A percentile compares a stretch with the other conserved stretches of the same genome.
These are phyloP conservation scores for Fusarium udum DNA, from an alignment of 2,329 filamentous ascomycete genomes.

Conservation along the genomic window DNA sequence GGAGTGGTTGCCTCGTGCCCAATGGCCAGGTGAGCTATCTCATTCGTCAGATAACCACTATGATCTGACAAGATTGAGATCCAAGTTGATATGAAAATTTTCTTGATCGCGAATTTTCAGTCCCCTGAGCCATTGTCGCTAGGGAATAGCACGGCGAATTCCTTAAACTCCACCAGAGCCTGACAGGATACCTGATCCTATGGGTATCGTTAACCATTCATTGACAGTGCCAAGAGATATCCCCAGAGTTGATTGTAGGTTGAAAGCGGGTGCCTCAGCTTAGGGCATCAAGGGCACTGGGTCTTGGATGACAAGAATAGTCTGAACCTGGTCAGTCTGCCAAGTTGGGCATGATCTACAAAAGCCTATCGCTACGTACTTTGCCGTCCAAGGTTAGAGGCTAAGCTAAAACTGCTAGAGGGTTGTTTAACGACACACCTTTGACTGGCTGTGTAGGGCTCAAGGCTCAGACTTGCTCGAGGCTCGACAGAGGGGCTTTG, in stretches of 20 bases:
- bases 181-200: constrained; percentile 22
- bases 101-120: constrained; percentile 12
- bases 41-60: constrained; percentile 30
- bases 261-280: constrained; percentile 19
- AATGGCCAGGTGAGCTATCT: constrained; percentile 25
- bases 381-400: constrained; percentile 20
- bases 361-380: constrained; percentile 23
- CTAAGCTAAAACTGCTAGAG: not conserved
- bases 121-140: constrained; percentile 7
- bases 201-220: constrained; percentile 13
- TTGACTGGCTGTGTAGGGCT: constrained; percentile 4
- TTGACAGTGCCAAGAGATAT: constrained; percentile 43
- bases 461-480: not conserved
- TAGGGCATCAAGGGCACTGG: constrained; percentile 24
- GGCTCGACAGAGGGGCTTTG: constrained; percentile 10
- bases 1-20: constrained; percentile 26
- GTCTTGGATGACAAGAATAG: constrained; percentile 31
- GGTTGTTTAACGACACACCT: constrained; percentile 33
- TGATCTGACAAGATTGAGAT: constrained; percentile 39
- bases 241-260: constrained; percentile 37
- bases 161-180: constrained; percentile 10
- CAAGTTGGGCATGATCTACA: constrained; percentile 41
- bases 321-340: constrained; percentile 23
- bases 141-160: constrained; percentile 23
- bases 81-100: constrained; percentile 13